Conservation (phyloP, 768 basidiomycete species). For the Ramaria rubella region DNA sequence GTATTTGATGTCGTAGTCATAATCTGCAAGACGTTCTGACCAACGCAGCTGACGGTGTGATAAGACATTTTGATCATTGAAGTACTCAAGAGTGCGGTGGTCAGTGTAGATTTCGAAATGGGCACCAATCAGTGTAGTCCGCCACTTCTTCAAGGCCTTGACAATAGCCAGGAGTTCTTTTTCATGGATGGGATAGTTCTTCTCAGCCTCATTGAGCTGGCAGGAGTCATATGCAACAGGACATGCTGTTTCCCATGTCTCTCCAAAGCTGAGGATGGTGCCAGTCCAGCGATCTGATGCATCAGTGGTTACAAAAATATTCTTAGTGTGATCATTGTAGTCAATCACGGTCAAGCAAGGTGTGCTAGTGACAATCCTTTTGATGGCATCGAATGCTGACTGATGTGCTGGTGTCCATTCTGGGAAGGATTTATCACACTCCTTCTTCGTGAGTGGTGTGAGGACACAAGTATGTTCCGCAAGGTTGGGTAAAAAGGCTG, state of each 20-base stretch:
- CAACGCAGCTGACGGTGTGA: conserved; percentile 31
- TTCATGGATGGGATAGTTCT: conserved; percentile 34
- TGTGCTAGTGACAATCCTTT: conserved; percentile 20
- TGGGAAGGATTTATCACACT: conserved; percentile 19
- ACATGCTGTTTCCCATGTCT: conserved; percentile 25
- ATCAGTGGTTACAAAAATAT: conserved; percentile 31
- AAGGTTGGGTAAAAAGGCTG: conserved; percentile 24
- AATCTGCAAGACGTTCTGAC: conserved; percentile 33
- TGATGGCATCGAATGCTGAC: conserved; percentile 32
- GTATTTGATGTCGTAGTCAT: conserved; percentile 31
- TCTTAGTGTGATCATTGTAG: conserved; percentile 24
- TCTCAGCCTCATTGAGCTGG: conserved; percentile 24
- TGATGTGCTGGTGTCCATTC: conserved; percentile 25
- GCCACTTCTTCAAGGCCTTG: conserved; percentile 22
- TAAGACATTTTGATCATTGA: conserved; percentile 27
- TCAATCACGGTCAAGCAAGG: conserved; percentile 28
- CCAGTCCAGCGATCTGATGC: conserved; percentile 26
- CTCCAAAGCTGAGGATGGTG: conserved; percentile 27
- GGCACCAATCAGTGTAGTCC: conserved; percentile 17
- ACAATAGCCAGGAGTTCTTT: conserved; percentile 35
- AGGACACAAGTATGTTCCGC: conserved; percentile 26
- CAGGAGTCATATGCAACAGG: conserved; percentile 31
- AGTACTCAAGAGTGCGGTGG: conserved; percentile 32
- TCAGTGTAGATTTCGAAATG: conserved; percentile 29
- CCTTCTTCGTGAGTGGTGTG: conserved; percentile 20